Percentiles rank a stretch among this genome's conserved stretches.
These are phyloP conservation scores for Malus domestica DNA, from an alignment of 306 rosid species.

Conservation along the genomic window DNA sequence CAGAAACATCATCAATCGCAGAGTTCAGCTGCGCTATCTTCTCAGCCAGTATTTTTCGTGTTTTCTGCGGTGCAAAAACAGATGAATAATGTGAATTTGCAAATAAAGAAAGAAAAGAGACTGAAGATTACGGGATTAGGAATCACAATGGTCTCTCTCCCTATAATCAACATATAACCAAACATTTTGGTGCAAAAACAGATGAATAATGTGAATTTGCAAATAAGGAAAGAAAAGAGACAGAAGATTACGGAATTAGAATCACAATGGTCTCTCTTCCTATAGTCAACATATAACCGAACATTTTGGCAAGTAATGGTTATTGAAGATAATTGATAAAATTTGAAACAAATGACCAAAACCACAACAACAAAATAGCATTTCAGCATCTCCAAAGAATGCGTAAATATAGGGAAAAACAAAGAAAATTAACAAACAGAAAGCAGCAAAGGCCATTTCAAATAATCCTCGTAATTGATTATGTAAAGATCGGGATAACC, in stretches of 20 bases:
- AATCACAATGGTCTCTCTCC: neutral
- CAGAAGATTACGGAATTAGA: too few species aligned
- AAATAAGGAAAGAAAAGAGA: neutral
- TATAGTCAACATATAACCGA: neutral
- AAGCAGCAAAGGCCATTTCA: neutral
- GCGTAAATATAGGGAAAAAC: neutral
- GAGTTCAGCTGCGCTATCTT: conserved; percentile 85
- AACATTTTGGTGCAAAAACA: neutral
- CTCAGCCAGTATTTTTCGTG: conserved; percentile 64
- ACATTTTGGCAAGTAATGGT: neutral
- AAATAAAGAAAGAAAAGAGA: neutral
- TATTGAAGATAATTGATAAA: neutral
- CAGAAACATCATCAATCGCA: conserved; percentile 89
- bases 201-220: neutral
- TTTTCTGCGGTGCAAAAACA: conserved; percentile 48
- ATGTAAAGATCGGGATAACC: conserved; percentile 1
- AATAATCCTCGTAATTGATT: conserved; percentile 6
- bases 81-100: neutral
- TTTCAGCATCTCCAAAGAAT: neutral
- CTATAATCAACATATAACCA: neutral
- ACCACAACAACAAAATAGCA: neutral
- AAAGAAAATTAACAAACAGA: neutral
- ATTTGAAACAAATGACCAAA: conserved; percentile 7
- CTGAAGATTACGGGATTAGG: neutral
- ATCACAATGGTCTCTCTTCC: too few species aligned